Evolutionary conservation across 2,329 filamentous ascomycete species (phyloP).

Genomic region (Monilinia fructigena): DNA sequence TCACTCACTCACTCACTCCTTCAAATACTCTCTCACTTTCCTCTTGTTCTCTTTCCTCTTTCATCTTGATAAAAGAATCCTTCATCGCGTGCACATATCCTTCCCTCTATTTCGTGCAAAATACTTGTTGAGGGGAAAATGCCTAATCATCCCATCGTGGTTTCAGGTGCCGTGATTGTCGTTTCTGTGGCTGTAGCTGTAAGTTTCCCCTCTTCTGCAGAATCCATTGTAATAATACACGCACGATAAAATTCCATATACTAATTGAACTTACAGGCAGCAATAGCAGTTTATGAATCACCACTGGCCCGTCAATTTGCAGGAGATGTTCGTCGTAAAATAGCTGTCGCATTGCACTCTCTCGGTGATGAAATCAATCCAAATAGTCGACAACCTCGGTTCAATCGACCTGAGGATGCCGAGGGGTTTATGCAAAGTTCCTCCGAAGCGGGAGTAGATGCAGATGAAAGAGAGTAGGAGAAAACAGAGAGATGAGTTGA

Average conservation of each 20-base stretch:
- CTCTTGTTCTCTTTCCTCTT: constrained; percentile 7
- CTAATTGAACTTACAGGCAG: constrained; percentile 33
- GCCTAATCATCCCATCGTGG: constrained; percentile 38
- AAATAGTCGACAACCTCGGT: constrained; percentile 48
- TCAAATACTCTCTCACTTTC: constrained; percentile 8
- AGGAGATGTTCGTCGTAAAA: constrained; percentile 59
- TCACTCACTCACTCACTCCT: background rate
- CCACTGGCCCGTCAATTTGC: constrained; percentile 62
- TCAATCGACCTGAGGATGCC: constrained; percentile 66
- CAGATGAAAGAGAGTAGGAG: constrained; percentile 62
- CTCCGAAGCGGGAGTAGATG: constrained; percentile 53
- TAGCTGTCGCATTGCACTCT: constrained; percentile 59
- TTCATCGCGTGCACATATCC: background rate
- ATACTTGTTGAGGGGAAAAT: constrained; percentile 29
- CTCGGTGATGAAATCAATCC: constrained; percentile 56
- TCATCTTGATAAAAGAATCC: constrained; percentile 4
- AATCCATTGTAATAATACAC: constrained; percentile 1
- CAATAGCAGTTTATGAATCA: constrained; percentile 56
- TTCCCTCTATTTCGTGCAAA: constrained; percentile 20
- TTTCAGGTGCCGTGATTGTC: constrained; percentile 40
- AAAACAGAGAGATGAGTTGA: constrained; percentile 61
- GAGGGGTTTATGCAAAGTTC: constrained; percentile 59
- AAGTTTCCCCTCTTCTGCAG: constrained; percentile 26
- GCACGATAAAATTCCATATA: background rate
- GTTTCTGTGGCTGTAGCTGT: constrained; percentile 39